Conservation (phyloP, 495 filamentous ascomycete genomes). For the Xylaria nigripes region DNA sequence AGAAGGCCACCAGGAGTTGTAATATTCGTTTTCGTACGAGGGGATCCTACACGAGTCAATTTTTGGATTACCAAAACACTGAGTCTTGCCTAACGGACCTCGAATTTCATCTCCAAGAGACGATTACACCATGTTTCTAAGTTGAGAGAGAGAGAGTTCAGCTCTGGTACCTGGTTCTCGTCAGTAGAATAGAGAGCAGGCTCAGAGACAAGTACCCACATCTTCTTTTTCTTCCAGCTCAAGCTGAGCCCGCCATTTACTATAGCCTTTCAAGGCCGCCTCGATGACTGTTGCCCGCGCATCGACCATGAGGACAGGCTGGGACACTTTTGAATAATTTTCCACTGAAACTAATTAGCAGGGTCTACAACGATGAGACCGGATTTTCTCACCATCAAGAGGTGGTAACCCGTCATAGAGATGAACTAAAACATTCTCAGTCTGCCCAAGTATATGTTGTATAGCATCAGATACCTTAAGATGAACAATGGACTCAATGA, state of each 20-base stretch:
- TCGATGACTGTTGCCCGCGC: constrained; percentile 85
- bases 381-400: constrained; percentile 52
- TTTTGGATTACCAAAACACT: neutral
- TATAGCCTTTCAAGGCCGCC: constrained; percentile 82
- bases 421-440: constrained; percentile 62
- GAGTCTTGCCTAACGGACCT: constrained; percentile 38
- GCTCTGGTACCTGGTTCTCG: constrained; percentile 46
- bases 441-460: constrained; percentile 69
- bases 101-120: constrained; percentile 65
- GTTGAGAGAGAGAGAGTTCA: constrained; percentile 52
- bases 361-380: neutral
- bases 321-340: constrained; percentile 72
- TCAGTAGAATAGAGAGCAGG: neutral
- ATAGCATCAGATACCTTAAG: constrained; percentile 77
- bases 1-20: constrained; percentile 77
- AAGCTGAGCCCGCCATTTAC: constrained; percentile 60
- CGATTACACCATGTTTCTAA: constrained; percentile 76
- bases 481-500: constrained; percentile 76
- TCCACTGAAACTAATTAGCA: constrained; percentile 45
- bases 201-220: constrained; percentile 28
- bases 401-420: constrained; percentile 63
- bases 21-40: constrained; percentile 75
- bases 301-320: constrained; percentile 70
- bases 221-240: constrained; percentile 50
- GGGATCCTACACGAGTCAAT: constrained; percentile 54